These are phyloP conservation scores for Ceratobasidium theobromae DNA, from an alignment of 1,284 basidiomycete species.

Conservation along the genomic window DNA sequence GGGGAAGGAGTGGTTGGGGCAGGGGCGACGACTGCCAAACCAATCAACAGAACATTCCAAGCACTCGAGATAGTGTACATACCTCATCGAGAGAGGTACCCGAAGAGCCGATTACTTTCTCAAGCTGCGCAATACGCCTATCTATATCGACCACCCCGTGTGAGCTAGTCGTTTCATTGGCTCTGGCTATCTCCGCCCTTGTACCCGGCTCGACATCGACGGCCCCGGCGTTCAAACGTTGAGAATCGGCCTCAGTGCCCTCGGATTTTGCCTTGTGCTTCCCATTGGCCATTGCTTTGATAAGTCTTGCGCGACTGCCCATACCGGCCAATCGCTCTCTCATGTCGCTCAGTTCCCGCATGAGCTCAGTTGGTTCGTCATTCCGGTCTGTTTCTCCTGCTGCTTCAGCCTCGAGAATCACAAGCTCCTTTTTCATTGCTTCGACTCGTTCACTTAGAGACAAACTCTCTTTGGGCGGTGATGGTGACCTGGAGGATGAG, in stretches of 20 bases:
- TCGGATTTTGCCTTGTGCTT: slow-evolving; percentile 35
- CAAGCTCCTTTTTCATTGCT: slow-evolving; percentile 65
- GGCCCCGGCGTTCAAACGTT: slow-evolving; percentile 33
- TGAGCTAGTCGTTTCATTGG: neutral
- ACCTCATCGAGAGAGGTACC: slow-evolving; percentile 73
- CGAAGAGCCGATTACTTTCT: slow-evolving; percentile 75
- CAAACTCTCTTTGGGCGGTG: slow-evolving; percentile 63
- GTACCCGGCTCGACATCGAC: slow-evolving; percentile 37
- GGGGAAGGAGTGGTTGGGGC: slow-evolving; percentile 77
- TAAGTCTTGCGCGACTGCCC: slow-evolving; percentile 62
- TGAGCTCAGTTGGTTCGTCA: slow-evolving; percentile 71
- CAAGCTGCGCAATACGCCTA: slow-evolving; percentile 73
- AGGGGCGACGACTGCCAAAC: slow-evolving; percentile 53
- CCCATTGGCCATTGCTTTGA: slow-evolving; percentile 60
- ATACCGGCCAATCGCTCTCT: slow-evolving; percentile 66
- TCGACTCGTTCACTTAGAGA: slow-evolving; percentile 63
- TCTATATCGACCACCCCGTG: slow-evolving; percentile 62
- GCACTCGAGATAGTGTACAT: slow-evolving; percentile 33
- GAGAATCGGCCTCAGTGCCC: neutral
- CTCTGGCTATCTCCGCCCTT: slow-evolving; percentile 38
- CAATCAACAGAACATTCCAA: slow-evolving; percentile 1
- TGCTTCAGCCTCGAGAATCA: slow-evolving; percentile 53
- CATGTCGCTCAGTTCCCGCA: slow-evolving; percentile 72
- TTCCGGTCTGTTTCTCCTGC: slow-evolving; percentile 50
- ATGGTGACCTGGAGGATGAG: slow-evolving; percentile 39